Base-by-base conservation (phyloP, 768 basidiomycete species). In the Mycena maculata region DNA sequence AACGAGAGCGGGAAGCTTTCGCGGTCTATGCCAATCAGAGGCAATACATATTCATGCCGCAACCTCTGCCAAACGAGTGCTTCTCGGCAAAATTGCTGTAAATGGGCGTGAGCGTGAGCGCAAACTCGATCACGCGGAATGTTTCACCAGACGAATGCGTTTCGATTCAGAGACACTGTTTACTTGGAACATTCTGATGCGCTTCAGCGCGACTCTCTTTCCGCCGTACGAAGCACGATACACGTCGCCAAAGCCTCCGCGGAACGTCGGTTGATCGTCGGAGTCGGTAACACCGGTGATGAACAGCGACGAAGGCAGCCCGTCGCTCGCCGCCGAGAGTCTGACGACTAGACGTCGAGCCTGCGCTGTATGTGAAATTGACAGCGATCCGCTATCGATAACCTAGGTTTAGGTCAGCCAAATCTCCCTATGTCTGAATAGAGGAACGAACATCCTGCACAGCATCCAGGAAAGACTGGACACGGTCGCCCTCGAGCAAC, bases 221-320 rank as follows among this genome's bases (percentile, higher is more conserved):
- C 28, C 38, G 22, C 28, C 28, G 27, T 30, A 49, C 18, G 59
- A 50, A 1, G 59, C 48, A 16, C 59, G 48, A 42, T 60, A 60
- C 1, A 60, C n/a, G 39, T 60, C 59, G 8, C 48, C 59, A 8
- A 60, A 60, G 23, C 59, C 59, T 5, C 59, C 48, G 28, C 9
- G 8, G 49, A 42, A 60, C 20, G 38, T 59, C 16, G 57, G 45
- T 6, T 59, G 44, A 15, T 59, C 58, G 36, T 60, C 47, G 30
- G n/a, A 45, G 58, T 60, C 39, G 38, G 39, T 23, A 27, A 50
- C 49, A 28, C 59, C 59, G 38, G 48, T 41, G 59, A 60, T 60
- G 38, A 50, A 60, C 20, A 52, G 59, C n/a, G 59, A 52, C 6
- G 49, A 42, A 7, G 59, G 48, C 20, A 52, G 49, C n/a, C 31